These are phyloP conservation scores for Hypoxylon sp. DNA, from an alignment of 2,329 filamentous ascomycete species.

Conservation along the genomic window DNA sequence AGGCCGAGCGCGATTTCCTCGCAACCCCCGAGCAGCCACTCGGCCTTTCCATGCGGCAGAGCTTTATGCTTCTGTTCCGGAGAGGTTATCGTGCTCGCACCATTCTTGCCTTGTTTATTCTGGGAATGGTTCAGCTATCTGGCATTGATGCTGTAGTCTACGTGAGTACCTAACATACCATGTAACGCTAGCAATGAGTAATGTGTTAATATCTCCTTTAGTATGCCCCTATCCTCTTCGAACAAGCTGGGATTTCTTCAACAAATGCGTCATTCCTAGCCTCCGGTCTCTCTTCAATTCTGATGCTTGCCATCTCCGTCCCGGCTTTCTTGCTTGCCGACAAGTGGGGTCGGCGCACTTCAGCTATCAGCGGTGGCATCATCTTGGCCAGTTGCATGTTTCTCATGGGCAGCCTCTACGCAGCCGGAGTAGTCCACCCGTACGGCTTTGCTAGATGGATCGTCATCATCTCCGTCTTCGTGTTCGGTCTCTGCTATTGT, in stretches of 20 bases:
- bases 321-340: constrained; percentile 68
- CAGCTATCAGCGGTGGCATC: constrained; percentile 65
- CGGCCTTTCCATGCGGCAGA: constrained; percentile 51
- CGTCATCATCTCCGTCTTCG: constrained; percentile 62
- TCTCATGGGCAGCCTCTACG: constrained; percentile 66
- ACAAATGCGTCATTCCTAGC: constrained; percentile 68
- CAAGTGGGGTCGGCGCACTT: constrained; percentile 66
- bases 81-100: constrained; percentile 59
- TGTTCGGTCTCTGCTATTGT: constrained; percentile 61
- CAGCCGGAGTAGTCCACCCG: constrained; percentile 56
- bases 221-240: constrained; percentile 71
- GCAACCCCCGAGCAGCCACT: constrained; percentile 44
- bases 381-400: constrained; percentile 63
- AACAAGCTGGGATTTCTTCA: constrained; percentile 67
- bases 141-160: constrained; percentile 74
- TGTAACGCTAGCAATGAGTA: too few relatives aligned
- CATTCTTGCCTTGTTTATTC: constrained; percentile 57
- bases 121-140: constrained; percentile 69
- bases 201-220: constrained; percentile 44
- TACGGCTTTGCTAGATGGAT: constrained; percentile 60
- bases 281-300: constrained; percentile 69
- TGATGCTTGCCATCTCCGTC: constrained; percentile 69
- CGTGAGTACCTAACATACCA: constrained; percentile 54
- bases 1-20: constrained; percentile 62
- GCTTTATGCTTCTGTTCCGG: constrained; percentile 51